Evolutionary conservation across 208 protist species (phyloP), one percentile per base, ranked within the genome.

Genomic region (Angomonas desouzai): DNA sequence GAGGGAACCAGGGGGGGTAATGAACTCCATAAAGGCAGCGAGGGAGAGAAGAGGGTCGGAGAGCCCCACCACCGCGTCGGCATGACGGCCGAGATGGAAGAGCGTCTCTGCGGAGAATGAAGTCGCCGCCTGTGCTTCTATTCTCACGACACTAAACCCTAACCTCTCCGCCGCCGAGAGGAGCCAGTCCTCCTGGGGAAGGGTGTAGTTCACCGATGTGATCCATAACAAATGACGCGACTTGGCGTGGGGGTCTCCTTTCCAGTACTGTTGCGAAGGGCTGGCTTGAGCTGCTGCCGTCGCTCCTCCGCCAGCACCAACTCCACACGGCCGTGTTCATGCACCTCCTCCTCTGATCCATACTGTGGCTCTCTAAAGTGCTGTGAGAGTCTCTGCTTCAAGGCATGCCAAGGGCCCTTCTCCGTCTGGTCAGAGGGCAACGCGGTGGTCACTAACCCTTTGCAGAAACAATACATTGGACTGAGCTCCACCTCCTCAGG

Each of bases 381-480:
- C 16, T 18, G 25, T 53, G 70, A 71, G 9, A 69, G 34, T 27
- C 53, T 51, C 23, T 11, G 22, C 30, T 61, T 64, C 43, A 79
- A 29, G 59, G 55, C 29, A 16, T 13, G 10, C 56, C 70, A 68
- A 18, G 55, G 11, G 38, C 25, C 30, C 18, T 25, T 36, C 10
- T 20, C 33, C 22, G n/a, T 38, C 2, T 56, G 29, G 6, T 48
- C 23, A 3, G 48, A 27, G 32, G 62, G 58, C 7, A 60, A 48
- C 0, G 43, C 48, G 1, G 67, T 66, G 30, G 72, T 38, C 28
- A 69, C 27, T 13, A 78, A 62, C 16, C 59, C 68, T 4, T 67
- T 53, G 48, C 73, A 78, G 61, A 78, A 78, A 63, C 73, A 78
- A 59, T 78, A 78, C 73, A 78, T 78, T 13, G 73, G 73, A 29